Evolutionary conservation across 2,329 filamentous ascomycete species (phyloP), one percentile per base, ranked within the genome.

Genomic region (Apiospora arundinis): DNA sequence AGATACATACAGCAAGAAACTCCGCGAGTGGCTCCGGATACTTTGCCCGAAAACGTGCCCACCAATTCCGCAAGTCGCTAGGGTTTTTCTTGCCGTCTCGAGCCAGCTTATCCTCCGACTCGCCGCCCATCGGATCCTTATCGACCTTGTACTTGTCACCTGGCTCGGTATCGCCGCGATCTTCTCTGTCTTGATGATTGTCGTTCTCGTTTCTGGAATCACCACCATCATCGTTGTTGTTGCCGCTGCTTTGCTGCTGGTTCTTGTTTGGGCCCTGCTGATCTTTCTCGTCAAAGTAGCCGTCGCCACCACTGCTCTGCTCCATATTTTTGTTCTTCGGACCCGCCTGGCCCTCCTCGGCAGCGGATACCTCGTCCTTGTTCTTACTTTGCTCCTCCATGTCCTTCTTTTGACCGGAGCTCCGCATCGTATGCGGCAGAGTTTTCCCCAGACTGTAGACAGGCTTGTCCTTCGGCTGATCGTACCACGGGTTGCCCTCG

Each of bases 1-100:
- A 16, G 42, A 23, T 23, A 69, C 75, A 65, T 73, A 77, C 76
- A 21, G 74, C 74, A 37, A 77, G 74, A 46, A 78, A 77, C 69
- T 79, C 78, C 32, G 77, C 78, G n/a, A 78, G 66, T 8, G 75
- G 76, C 69, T 79, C 77, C 0, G 77, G 77, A 52, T 79, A 74
- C 69, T 76, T 78, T 0, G 76, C 76, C 12, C 78, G 76, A 66
- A 78, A 65, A 12, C 77, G 74, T 5, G 78, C 77, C 78, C 78
- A 79, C 75, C 76, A 75, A 70, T 79, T 79, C 12, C 74, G 74
- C 25, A 73, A 70, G 60, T 76, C 74, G 32, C 77, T 69, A 2
- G 76, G 77, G 46, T 77, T 73, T 11, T 67, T 67, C 28, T 70
- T 70, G 2, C 71, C 74, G 16, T 77, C 60, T 69, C 75, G 74